Base-by-base conservation (phyloP, 2,329 filamentous ascomycete species). In the Aureobasidium zeae region DNA sequence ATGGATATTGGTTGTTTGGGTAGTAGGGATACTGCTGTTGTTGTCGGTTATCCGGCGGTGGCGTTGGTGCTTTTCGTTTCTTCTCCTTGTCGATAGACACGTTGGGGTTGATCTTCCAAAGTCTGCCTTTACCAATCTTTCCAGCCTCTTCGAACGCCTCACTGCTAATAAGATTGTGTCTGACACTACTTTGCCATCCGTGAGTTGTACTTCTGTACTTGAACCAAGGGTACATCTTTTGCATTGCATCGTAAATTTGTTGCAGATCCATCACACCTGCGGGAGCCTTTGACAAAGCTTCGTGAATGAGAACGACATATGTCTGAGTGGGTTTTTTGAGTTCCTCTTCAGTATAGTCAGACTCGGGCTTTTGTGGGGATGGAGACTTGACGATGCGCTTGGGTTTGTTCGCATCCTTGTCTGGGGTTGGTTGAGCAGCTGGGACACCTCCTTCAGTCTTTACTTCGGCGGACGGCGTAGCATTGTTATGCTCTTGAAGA, bases 291-390 rank as follows among this genome's bases (percentile, higher is more conserved):
- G 73, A 70, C 21, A 81, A 69, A 11, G 73, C 72, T 55, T 80
- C 76, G 52, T 79, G 76, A 42, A 81, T 77, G 30, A 81, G 68
- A 19, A 77, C 70, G 7, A 78, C 74, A 53, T 81, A 81, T 24
- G 78, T 79, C 48, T 73, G 70, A 3, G 68, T 70, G 2, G 77
- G 77, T 60, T 85, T 83, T 46, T 78, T 76, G 38, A 87, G 68
- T 62, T 87, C 80, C 55, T 87, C 83, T 25, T 81, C 77, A 1
- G 81, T 85, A 58, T 81, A 71, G 53, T 82, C 81, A 39, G 73
- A 73, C 30, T 74, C 69, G 10, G 74, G 71, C 60, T 77, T 78
- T 51, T 77, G 72, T 1, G 77, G 77, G 6, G 76, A 79, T 1
- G 74, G 76, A 12, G 76, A 78, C 29, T 70, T 68, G 17, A 71